Evolutionary conservation across 805 yeast species (phyloP), one percentile per base, ranked within the genome.

Genomic region (Clavispora vitiphila): DNA sequence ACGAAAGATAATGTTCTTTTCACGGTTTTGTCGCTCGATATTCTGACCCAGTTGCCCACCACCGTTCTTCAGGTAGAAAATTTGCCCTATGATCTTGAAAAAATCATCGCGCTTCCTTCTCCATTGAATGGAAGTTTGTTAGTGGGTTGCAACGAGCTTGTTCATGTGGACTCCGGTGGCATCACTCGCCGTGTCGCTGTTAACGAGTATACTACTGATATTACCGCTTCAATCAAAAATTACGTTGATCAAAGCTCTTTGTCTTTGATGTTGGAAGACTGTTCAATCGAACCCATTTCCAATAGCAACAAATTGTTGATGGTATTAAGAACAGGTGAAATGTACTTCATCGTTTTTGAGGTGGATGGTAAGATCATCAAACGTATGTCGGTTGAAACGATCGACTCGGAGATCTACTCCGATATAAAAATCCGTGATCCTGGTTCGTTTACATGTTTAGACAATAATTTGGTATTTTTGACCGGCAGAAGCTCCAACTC

Each of bases 101-200:
- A 72, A 12, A 61, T 89, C 8, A 61, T 83, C 8, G 82, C 96
- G 0, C 64, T 88, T 25, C 71, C 77, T 1, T 67, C 70, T 2
- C 88, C 91, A 0, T 63, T 83, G 25, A 80, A 80, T 46, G 96
- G 97, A 0, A 66, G 80, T 35, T 61, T 89, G 6, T 53, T 78
- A 15, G 40, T 86, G 3, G 96, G 97, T 1, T 74, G 83, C 26
- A 89, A 90, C 57, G 86, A 83, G 52, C 50, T 90, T 8, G 65
- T 87, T 9, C 90, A 86, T 60, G 75, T 88, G 14, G 96, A 90
- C 55, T 79, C 86, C 23, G 76, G 87, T 2, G 95, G 95, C 3
- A 77, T 81, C 24, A 55, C 72, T 2, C 73, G 77, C 44, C 82
- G 87, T 21, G 65, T 81, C 2, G 80, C 83, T 2, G 77, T 83